Base-by-base conservation (phyloP, 164 flowering plant genomes). In the Paratinospora sagittata region DNA sequence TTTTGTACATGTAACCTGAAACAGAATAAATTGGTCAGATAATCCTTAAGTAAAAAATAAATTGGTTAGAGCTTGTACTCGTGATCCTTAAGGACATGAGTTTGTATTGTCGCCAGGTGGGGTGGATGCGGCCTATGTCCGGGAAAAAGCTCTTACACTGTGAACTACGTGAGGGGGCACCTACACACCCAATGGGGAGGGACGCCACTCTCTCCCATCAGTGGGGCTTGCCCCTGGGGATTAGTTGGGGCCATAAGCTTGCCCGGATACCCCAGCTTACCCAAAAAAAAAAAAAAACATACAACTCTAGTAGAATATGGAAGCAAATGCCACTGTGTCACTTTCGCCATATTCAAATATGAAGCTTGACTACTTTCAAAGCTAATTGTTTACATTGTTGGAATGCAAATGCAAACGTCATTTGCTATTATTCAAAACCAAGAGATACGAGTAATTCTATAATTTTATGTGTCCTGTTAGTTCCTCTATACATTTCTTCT, bases 1-100 rank as follows among this genome's bases (percentile, higher is more conserved):
- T 73, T 83, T 76, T 68, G 89, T 71, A 73, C 99, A 95, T 63
- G 84, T 84, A 69, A 95, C 97, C 99, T 95, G 82, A 47, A 67
- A 70, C 41, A 70, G 47, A 60, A 39, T 26, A 21, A 68, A 70
- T 8, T 33, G 43, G 36, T 58, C 8, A 66, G 65, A 61, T 11
- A 30, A 24, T 49, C 23, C 21, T 47, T 23, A 33, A 26, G 57
- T 14, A 49, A 49, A 49, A 19, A 39, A 39, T 7, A 39, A n/a
- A n/a, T n/a, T n/a, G n/a, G n/a, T n/a, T n/a, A n/a, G n/a, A n/a
- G n/a, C n/a, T n/a, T n/a, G n/a, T n/a, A n/a, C n/a, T n/a, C n/a
- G n/a, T n/a, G n/a, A n/a, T n/a, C n/a, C n/a, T n/a, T n/a, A n/a
- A n/a, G n/a, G n/a, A n/a, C n/a, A n/a, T n/a, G n/a, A n/a, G n/a